Evolutionary conservation across 768 basidiomycete genomes (phyloP).

Genomic region (Calocera viscosa): DNA sequence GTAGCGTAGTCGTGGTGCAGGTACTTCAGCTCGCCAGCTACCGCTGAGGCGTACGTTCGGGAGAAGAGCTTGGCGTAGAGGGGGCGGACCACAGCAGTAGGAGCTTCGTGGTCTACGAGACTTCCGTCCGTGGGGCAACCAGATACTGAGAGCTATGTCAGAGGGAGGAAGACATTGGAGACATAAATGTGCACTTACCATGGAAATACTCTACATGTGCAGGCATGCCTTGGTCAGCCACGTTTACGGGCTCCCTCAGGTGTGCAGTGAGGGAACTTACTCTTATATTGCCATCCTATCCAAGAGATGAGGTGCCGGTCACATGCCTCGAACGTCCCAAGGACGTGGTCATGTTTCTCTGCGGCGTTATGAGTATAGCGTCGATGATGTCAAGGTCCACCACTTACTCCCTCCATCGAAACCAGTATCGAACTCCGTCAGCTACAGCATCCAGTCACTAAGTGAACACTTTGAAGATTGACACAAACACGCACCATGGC

Average conservation of each 20-base stretch:
- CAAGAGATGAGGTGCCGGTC: background rate
- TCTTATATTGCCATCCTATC: slow-evolving; percentile 5
- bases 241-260: background rate
- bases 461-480: no score
- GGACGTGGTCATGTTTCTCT: slow-evolving; percentile 2
- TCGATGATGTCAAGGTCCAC: background rate
- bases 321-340: slow-evolving; percentile 1
- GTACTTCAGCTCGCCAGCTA: slow-evolving; percentile 3
- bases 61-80: slow-evolving; percentile 9
- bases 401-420: background rate
- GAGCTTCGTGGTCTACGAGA: background rate
- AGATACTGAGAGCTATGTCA: background rate
- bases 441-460: background rate
- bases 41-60: background rate
- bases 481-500: background rate
- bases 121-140: background rate
- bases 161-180: background rate
- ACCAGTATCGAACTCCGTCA: slow-evolving; percentile 4
- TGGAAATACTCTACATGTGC: slow-evolving; percentile 5
- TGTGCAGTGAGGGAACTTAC: background rate
- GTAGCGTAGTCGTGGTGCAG: slow-evolving; percentile 7
- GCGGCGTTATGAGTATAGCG: background rate
- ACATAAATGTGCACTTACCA: background rate
- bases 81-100: background rate
- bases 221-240: slow-evolving; percentile 1